Evolutionary conservation across 176 grass and related monocot genomes (phyloP), one percentile per base, ranked within the genome.

Genomic region (Hsuehochloa calcarea): DNA sequence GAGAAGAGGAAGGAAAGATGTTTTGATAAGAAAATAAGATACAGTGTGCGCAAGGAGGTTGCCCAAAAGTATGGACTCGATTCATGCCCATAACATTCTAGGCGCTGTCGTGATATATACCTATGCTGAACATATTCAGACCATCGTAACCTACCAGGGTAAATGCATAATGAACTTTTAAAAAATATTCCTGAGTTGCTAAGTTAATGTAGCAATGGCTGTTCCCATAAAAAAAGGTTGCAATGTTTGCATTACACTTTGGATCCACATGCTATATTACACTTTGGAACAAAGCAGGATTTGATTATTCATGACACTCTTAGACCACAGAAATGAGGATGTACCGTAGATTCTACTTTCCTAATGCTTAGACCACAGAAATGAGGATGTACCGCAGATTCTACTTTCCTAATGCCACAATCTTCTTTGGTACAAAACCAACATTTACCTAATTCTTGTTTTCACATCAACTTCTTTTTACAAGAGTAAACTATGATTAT

Each of bases 1-100:
- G 93, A 94, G 82, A 94, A 94, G 85, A 92, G 93, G 74, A 94
- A 92, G 80, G 93, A 94, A 88, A 94, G 90, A 80, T 90, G 90
- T 81, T 92, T 90, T 45, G 90, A 92, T 80, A 94, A 92, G 88
- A 94, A 80, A 79, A 90, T 90, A 59, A 84, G 90, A 80, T 94
- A 94, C 72, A 87, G 45, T 88, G 93, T 94, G 26, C 90, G 90
- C 68, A 92, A 94, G 87, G 93, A 94, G 37, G 90, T 92, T 80
- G 93, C 93, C 63, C 93, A 90, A 89, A 94, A 89, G 93, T 90
- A 94, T 34, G 74, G 39, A 75, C 14, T 81, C 19, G 46, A 70
- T 67, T 68, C 77, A 41, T 64, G 44, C 34, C 72, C 50, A 58
- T 87, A 31, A 55, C 27, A 74, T 82, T 71, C 25, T 75, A 58